Conservation (phyloP, 257 asterid genomes). For the Dorcoceras hygrometricum region DNA sequence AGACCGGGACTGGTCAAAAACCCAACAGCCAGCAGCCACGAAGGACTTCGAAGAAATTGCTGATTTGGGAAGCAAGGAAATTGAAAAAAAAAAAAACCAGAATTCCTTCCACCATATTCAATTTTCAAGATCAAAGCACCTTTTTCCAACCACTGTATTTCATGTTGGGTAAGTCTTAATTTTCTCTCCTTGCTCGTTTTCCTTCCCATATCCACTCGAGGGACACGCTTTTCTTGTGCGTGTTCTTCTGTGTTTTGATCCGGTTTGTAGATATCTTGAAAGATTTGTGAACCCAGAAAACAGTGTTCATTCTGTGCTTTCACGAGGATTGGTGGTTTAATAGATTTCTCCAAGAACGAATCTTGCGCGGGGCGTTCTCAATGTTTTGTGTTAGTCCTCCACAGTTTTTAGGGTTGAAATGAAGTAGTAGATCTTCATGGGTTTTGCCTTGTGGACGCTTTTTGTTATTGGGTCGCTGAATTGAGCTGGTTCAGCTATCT, state of each 20-base stretch:
- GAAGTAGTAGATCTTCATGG: constrained; percentile 24
- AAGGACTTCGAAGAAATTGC: constrained; percentile 17
- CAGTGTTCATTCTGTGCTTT: background rate
- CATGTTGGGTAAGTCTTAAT: constrained; percentile 31
- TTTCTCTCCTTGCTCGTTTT: background rate
- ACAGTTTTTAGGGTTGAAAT: background rate
- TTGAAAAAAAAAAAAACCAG: too few relatives aligned
- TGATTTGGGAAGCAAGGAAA: constrained; percentile 15
- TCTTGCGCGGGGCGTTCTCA: constrained; percentile 17
- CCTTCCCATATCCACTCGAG: constrained; percentile 16
- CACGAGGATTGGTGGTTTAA: background rate
- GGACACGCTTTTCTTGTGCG: constrained; percentile 3
- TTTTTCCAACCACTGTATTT: constrained; percentile 23
- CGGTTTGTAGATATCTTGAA: constrained; percentile 4
- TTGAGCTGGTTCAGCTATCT: constrained; percentile 16
- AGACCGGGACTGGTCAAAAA: constrained; percentile 33
- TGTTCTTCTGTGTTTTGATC: background rate
- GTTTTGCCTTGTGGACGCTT: constrained; percentile 11
- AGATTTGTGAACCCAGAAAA: constrained; percentile 1
- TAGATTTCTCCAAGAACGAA: constrained; percentile 5
- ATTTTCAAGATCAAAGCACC: constrained; percentile 17
- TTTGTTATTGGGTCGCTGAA: background rate
- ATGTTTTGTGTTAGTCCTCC: constrained; percentile 8
- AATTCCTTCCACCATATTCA: constrained; percentile 25
- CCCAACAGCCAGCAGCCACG: constrained; percentile 22